phyloP scores from a whole-genome alignment of 805 yeast genomes.

The Ogataea ramenticola region DNA sequence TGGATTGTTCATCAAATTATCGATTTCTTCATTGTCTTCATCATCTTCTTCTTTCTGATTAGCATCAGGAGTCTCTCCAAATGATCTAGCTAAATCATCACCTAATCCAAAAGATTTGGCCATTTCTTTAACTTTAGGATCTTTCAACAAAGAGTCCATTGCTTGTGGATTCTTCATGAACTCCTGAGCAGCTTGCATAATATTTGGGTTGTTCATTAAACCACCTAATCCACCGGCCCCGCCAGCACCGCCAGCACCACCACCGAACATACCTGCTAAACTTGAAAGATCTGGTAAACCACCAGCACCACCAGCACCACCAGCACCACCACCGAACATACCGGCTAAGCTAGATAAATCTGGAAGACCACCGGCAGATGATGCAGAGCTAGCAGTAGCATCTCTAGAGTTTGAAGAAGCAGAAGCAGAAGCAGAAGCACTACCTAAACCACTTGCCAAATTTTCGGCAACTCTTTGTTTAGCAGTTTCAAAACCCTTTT shows the following conservation, averaged over 20 bases:
- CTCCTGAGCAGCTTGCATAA: constrained; percentile 82
- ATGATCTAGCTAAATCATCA: constrained; percentile 32
- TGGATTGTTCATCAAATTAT: constrained; percentile 76
- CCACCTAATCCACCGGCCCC: constrained; percentile 49
- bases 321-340: constrained; percentile 60
- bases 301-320: constrained; percentile 55
- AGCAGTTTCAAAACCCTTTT: constrained; percentile 89
- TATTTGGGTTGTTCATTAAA: constrained; percentile 83
- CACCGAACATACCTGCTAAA: constrained; percentile 50
- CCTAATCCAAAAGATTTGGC: constrained; percentile 72
- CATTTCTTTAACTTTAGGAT: constrained; percentile 79
- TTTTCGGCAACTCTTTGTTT: constrained; percentile 80
- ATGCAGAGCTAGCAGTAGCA: constrained; percentile 35
- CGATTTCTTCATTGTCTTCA: too few relatives aligned
- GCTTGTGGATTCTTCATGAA: constrained; percentile 84
- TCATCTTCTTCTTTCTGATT: too few relatives aligned
- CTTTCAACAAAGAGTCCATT: constrained; percentile 63
- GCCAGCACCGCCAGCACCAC: constrained; percentile 49
- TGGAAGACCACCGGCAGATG: constrained; percentile 62
- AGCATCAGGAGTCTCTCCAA: constrained; percentile 11
- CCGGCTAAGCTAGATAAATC: constrained; percentile 52
- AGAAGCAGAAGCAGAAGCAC: constrained; percentile 5
- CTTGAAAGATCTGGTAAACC: constrained; percentile 71
- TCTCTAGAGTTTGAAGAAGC: constrained; percentile 15
- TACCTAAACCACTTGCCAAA: constrained; percentile 36